A percentile compares a stretch with the other conserved stretches of the same genome.
phyloP scores from a whole-genome alignment of 129 eudicot species.

The Chrysanthemum lavandulifolium region DNA sequence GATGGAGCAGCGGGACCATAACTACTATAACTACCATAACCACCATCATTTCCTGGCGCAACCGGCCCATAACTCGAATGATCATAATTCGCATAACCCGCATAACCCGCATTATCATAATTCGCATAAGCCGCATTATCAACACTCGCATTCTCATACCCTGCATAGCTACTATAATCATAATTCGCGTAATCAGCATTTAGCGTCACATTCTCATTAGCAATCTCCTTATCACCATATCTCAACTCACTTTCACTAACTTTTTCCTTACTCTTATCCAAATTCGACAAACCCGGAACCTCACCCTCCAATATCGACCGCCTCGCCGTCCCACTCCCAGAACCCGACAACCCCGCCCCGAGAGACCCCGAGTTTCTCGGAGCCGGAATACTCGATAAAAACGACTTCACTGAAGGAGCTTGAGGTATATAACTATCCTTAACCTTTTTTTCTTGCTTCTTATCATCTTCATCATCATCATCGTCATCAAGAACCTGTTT shows the following conservation, averaged over 20 bases:
- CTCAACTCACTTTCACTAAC: not conserved
- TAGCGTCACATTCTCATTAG: slow-evolving; percentile 8
- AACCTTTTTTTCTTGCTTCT: slow-evolving; percentile 33
- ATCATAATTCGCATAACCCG: slow-evolving; percentile 36
- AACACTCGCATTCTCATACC: slow-evolving; percentile 15
- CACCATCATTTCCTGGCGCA: slow-evolving; percentile 10
- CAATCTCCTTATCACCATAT: not conserved
- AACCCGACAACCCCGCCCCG: slow-evolving; percentile 51
- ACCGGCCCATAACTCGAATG: slow-evolving; percentile 17
- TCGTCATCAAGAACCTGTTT: slow-evolving; percentile 6
- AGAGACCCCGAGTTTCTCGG: slow-evolving; percentile 62
- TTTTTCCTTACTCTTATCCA: slow-evolving; percentile 13
- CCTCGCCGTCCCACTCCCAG: slow-evolving; percentile 50
- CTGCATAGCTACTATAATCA: slow-evolving; percentile 14
- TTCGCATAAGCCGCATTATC: slow-evolving; percentile 28
- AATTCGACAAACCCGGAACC: slow-evolving; percentile 23
- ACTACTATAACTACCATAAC: slow-evolving; percentile 35
- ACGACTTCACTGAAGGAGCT: slow-evolving; percentile 52
- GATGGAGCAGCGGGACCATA: slow-evolving; percentile 17
- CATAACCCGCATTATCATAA: slow-evolving; percentile 28
- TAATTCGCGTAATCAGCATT: not conserved
- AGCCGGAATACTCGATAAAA: slow-evolving; percentile 69
- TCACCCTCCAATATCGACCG: slow-evolving; percentile 58
- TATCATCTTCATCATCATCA: slow-evolving; percentile 44
- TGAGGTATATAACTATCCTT: slow-evolving; percentile 25